Evolutionary conservation across 1,284 basidiomycete genomes (phyloP).

Genomic region (Porogramme epimiltina): DNA sequence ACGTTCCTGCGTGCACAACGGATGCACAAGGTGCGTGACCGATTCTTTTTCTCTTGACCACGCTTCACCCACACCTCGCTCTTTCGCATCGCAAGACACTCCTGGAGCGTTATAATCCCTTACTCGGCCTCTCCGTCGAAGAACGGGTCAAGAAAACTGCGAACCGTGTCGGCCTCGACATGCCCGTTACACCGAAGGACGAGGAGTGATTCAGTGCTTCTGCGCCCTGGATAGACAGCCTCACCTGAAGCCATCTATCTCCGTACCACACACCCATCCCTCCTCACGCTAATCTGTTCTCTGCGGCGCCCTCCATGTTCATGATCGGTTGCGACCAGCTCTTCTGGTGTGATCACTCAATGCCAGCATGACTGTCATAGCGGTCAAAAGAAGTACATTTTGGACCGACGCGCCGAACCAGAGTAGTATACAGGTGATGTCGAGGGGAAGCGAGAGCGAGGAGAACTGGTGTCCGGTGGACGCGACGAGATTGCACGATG

Average conservation of each 20-base stretch:
- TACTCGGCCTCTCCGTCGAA: conserved; percentile 75
- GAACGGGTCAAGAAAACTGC: conserved; percentile 86
- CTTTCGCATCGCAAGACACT: conserved; percentile 52
- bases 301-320: too few relatives aligned
- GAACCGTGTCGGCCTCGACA: conserved; percentile 80
- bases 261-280: too few relatives aligned
- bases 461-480: background rate
- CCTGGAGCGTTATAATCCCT: conserved; percentile 85
- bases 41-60: too few relatives aligned
- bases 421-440: conserved; percentile 7
- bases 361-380: too few relatives aligned
- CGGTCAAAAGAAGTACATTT: conserved; percentile 8
- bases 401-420: conserved; percentile 1
- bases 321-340: too few relatives aligned
- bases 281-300: too few relatives aligned
- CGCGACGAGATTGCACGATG: background rate
- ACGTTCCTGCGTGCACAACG: conserved; percentile 76
- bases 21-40: conserved; percentile 51
- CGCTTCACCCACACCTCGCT: background rate
- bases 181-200: conserved; percentile 46
- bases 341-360: too few relatives aligned
- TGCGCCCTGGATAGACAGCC: background rate
- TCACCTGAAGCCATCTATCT: background rate
- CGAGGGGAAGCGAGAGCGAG: background rate
- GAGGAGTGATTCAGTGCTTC: conserved; percentile 14